phyloP scores from a whole-genome alignment of 192 early-diverging fungal species.

The Entomortierella chlamydospora region DNA sequence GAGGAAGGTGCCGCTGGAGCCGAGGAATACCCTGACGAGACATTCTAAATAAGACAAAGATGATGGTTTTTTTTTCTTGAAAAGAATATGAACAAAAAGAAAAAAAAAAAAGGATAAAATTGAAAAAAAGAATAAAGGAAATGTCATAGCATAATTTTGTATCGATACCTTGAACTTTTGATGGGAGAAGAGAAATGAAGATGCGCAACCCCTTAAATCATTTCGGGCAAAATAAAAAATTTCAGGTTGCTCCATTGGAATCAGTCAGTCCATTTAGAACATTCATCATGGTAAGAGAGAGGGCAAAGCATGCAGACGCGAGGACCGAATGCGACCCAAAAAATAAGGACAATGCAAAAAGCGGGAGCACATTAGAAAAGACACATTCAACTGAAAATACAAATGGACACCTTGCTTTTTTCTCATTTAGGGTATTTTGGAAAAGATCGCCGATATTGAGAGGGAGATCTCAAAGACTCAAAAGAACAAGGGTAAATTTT shows the following conservation, averaged over 20 bases:
- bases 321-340: neutral
- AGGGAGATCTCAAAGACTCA: conserved; percentile 93
- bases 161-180: too few relatives aligned
- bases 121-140: too few relatives aligned
- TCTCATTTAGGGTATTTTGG: conserved; percentile 74
- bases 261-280: conserved; percentile 6
- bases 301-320: neutral
- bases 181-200: neutral
- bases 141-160: too few relatives aligned
- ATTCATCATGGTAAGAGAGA: conserved; percentile 37
- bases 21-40: conserved; percentile 69
- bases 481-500: conserved; percentile 93
- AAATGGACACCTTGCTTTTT: neutral
- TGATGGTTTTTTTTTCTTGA: conserved; percentile 1
- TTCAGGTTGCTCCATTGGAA: conserved; percentile 7
- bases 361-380: too few relatives aligned
- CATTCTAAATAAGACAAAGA: conserved; percentile 59
- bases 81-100: neutral
- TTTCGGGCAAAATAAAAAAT: neutral
- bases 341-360: too few relatives aligned
- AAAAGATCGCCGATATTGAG: conserved; percentile 93
- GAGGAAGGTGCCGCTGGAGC: conserved; percentile 57
- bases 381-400: too few relatives aligned
- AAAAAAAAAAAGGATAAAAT: neutral
- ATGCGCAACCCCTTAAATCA: neutral